Base-by-base conservation (phyloP, 768 basidiomycete genomes). In the Suillus hirtellus region DNA sequence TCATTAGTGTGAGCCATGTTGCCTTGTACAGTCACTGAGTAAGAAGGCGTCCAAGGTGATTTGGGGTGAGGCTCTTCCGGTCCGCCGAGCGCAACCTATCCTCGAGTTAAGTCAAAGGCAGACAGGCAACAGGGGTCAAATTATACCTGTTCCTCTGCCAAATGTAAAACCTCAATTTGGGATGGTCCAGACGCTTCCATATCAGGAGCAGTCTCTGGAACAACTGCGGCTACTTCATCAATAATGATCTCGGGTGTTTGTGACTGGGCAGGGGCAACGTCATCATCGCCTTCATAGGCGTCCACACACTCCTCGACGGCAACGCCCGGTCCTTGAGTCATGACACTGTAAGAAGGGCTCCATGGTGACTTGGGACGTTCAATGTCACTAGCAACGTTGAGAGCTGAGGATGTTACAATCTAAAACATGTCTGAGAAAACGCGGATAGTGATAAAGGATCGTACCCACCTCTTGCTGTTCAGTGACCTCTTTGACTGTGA, bases 261-360 rank as follows among this genome's bases (percentile, higher is more conserved):
- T 58, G 15, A 27, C 24, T 40, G 40, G 40, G 40, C 6, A 19
- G 40, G 56, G 2, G 10, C 40, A 19, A 11, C 24, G 5, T 58
- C 56, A 19, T 27, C 24, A 42, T 58, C 56, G 24, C 17, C 56
- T 42, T 31, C 40, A 42, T 58, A 58, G 24, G 40, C 19, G 15
- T 11, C 34, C 38, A 37, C 53, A 55, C 34, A 66, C 60, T 72
- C 68, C 61, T 66, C 59, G 7, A 44, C 56, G 19, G 43, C 17
- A 27, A 65, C 62, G 43, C 78, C 78, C 58, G 82, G 66, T 38
- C 78, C 80, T 69, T 79, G 79, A 19, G 62, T 79, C 14, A 76
- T 81, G 27, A 85, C 84, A 63, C 79, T 80, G 77, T 84, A 86
- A 2, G 84, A 83, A 8, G 83, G 79, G 15, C 78, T 80, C 81